Base-by-base conservation (phyloP, 805 yeast genomes). In the Saccharomycopsis amapae region DNA sequence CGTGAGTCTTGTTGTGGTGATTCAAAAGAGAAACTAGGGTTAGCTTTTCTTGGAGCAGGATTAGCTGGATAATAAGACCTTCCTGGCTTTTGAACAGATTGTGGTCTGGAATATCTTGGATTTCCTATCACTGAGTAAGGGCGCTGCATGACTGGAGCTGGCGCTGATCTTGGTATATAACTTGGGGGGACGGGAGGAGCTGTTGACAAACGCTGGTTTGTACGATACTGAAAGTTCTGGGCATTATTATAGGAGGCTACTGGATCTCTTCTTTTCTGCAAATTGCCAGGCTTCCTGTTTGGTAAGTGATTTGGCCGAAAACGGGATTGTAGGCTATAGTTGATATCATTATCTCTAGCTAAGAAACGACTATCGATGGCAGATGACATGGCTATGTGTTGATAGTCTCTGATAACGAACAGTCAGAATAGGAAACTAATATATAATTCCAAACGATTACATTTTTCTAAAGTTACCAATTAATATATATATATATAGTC, bases 231-330 rank as follows among this genome's bases (percentile, higher is more conserved):
- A n/a, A n/a, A n/a, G n/a, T 13, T 9, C 13, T 18, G 6, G 44
- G 40, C 25, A n/a, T 17, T n/a, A 15, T n/a, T 39, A 33, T 13
- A n/a, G n/a, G n/a, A n/a, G 3, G n/a, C 17, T 19, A 34, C 28
- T 34, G 45, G 45, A 28, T n/a, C n/a, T n/a, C n/a, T n/a, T n/a
- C n/a, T n/a, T n/a, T n/a, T n/a, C n/a, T n/a, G n/a, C n/a, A n/a
- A n/a, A 15, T 38, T 30, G 38, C 18, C 17, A n/a, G 40, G 42
- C 20, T 44, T 48, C 38, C 52, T 44, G 20, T 40, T 38, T 12
- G 52, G 52, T 9, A 45, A 35, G 17, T 15, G 42, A 26, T 40
- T 44, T 13, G 45, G 48, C 23, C 17, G 34, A 19, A 48, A 48
- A 20, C 45, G 30, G 3, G 42, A 34, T 10, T 48, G 46, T 23